These are phyloP conservation scores for Ambrosiella xylebori DNA, from an alignment of 2,329 filamentous ascomycete genomes.

Conservation along the genomic window DNA sequence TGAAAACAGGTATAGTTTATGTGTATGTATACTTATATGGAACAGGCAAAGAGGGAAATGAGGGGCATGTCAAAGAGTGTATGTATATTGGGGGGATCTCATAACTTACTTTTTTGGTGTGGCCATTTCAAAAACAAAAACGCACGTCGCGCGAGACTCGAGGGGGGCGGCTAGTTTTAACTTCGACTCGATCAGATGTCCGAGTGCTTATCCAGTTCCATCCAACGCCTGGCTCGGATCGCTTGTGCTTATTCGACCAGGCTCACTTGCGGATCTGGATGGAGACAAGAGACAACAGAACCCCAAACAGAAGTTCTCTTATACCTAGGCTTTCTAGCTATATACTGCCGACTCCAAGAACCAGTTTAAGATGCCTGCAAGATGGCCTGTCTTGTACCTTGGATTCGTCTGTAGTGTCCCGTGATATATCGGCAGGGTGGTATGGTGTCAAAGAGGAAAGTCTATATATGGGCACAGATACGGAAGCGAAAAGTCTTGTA, in stretches of 20 bases:
- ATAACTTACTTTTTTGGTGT: slow-evolving; percentile 11
- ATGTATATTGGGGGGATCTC: background rate
- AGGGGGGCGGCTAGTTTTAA: slow-evolving; percentile 10
- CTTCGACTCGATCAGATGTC: background rate
- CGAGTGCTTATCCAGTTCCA: background rate
- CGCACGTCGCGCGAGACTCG: slow-evolving; percentile 7
- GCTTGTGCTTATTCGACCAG: slow-evolving; percentile 1
- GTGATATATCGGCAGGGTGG: background rate
- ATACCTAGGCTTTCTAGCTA: background rate
- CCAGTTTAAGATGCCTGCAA: background rate
- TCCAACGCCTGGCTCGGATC: slow-evolving; percentile 2
- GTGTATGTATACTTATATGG: too few species aligned
- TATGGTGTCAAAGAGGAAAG: background rate
- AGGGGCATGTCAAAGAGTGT: slow-evolving; percentile 2
- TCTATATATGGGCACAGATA: too few species aligned
- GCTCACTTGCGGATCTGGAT: background rate
- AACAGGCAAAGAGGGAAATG: background rate
- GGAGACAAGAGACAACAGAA: slow-evolving; percentile 3
- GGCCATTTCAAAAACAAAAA: slow-evolving; percentile 11
- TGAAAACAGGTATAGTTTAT: background rate
- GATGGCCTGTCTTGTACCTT: background rate
- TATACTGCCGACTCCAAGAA: background rate
- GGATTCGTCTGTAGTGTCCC: background rate
- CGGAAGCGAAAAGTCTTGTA: too few species aligned
- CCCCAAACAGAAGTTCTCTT: background rate